A percentile compares a stretch with the other conserved stretches of the same genome.
Conservation (phyloP, 768 basidiomycete genomes). For the Pleurotus tuber-regium region DNA sequence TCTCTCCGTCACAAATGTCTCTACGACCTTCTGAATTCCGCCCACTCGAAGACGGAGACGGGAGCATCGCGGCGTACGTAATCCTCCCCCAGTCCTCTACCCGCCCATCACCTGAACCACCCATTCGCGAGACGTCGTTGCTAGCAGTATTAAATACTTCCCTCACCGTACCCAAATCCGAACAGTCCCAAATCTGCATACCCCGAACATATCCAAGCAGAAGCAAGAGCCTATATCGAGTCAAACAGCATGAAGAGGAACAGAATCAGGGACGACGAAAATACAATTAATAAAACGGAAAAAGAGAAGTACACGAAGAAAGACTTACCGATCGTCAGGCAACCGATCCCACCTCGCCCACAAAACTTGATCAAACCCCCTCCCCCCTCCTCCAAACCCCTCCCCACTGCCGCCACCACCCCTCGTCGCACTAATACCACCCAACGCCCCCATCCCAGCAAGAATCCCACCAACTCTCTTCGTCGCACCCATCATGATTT, state of each 20-base stretch:
- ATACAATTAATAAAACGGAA: no score
- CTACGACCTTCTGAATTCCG: background rate
- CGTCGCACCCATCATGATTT: background rate
- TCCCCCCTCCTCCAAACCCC: constrained; percentile 13
- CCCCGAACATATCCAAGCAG: constrained; percentile 53
- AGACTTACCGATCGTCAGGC: constrained; percentile 6
- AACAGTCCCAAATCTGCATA: constrained; percentile 61
- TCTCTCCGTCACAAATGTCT: background rate
- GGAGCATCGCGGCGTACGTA: constrained; percentile 11
- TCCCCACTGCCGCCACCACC: background rate
- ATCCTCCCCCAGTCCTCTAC: constrained; percentile 7
- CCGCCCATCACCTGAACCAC: background rate
- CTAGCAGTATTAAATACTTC: constrained; percentile 13
- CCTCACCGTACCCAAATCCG: constrained; percentile 41
- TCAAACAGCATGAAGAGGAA: background rate
- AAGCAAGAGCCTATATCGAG: constrained; percentile 38
- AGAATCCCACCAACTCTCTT: constrained; percentile 3
- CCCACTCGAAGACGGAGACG: background rate
- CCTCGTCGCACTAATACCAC: constrained; percentile 5
- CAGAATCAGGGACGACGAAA: background rate
- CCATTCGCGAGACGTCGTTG: background rate
- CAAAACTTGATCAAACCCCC: constrained; percentile 21
- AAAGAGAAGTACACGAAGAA: constrained; percentile 18
- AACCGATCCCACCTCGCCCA: constrained; percentile 47
- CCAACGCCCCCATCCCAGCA: background rate